Base-by-base conservation (phyloP, 176 grass and related monocot species). In the Alloteropsis semialata region DNA sequence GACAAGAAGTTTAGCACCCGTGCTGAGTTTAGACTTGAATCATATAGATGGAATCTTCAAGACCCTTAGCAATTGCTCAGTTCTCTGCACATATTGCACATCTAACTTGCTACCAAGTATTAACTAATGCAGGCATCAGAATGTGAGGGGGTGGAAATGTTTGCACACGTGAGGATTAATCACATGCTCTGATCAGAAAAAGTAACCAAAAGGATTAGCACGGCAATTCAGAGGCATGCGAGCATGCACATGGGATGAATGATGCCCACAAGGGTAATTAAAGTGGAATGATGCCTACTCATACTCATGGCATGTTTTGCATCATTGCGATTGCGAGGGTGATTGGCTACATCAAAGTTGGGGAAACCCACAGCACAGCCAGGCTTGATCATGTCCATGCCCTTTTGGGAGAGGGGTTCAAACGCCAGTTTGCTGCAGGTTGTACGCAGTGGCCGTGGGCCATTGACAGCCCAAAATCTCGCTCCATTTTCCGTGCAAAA, bases 311-410 rank as follows among this genome's bases (percentile, higher is more conserved):
- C 78, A 22, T 77, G 78, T 78, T 66, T 66, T 74, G 66, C 65
- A 90, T 90, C 84, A 78, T 74, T 72, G 15, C 70, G 61, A 70
- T 38, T 24, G 69, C 55, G 27, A 34, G 65, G 72, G 39, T 86
- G 84, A 90, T 86, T 86, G 65, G 83, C 73, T 90, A 77, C 78
- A 82, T 86, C 78, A 50, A 86, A 90, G 83, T 66, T 72, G 65
- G 83, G 37, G n/a, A 54, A 65, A 85, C n/a, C n/a, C n/a, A n/a
- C n/a, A n/a, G n/a, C 34, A 68, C 28, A 77, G 65, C n/a, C 34
- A 42, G 37, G 22, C 72, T 67, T 59, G 55, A 57, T 46, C 68
- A 29, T 70, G 17, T 72, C 39, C 7, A 13, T 65, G 78, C 46
- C 56, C 57, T 67, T 72, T 64, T 45, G 11, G 71, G 32, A 41